These are phyloP conservation scores for Penicillium olsonii DNA, from an alignment of 2,329 filamentous ascomycete species.

Conservation along the genomic window DNA sequence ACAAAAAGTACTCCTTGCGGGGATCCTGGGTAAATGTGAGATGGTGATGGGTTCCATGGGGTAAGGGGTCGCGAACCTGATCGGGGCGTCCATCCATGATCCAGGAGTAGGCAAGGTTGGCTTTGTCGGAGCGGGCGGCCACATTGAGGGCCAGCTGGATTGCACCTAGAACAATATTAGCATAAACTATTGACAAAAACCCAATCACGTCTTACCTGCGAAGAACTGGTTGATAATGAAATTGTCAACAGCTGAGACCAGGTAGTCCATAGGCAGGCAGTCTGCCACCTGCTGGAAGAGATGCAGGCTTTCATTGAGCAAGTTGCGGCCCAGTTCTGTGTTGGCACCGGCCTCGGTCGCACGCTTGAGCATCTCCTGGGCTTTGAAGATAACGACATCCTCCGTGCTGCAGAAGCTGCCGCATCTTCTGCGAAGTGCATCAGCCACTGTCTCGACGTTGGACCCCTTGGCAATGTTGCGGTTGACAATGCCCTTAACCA, in stretches of 20 bases:
- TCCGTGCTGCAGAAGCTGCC: conserved; percentile 97
- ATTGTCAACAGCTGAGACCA: conserved; percentile 74
- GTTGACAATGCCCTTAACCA: conserved; percentile 98
- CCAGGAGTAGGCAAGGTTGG: conserved; percentile 82
- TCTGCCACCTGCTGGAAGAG: conserved; percentile 87
- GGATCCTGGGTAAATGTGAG: conserved; percentile 55
- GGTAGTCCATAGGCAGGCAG: conserved; percentile 76
- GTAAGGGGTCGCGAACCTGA: conserved; percentile 40
- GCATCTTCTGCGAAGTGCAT: conserved; percentile 86
- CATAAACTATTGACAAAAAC: conserved; percentile 14
- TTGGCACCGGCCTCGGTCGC: conserved; percentile 77
- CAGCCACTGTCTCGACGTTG: conserved; percentile 95
- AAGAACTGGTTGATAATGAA: conserved; percentile 86
- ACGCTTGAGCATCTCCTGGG: conserved; percentile 89
- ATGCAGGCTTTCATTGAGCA: conserved; percentile 84
- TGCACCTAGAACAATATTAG: conserved; percentile 55
- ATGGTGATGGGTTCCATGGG: conserved; percentile 6
- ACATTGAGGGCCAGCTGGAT: conserved; percentile 84
- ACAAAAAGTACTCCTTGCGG: conserved; percentile 66
- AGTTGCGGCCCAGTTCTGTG: conserved; percentile 71
- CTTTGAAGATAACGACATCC: conserved; percentile 97
- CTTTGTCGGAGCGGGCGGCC: conserved; percentile 80
- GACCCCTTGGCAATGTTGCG: conserved; percentile 95
- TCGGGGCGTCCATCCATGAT: conserved; percentile 77
- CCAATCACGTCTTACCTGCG: conserved; percentile 56